phyloP scores from a whole-genome alignment of 306 rosid species.

The Cucumis sativus region DNA sequence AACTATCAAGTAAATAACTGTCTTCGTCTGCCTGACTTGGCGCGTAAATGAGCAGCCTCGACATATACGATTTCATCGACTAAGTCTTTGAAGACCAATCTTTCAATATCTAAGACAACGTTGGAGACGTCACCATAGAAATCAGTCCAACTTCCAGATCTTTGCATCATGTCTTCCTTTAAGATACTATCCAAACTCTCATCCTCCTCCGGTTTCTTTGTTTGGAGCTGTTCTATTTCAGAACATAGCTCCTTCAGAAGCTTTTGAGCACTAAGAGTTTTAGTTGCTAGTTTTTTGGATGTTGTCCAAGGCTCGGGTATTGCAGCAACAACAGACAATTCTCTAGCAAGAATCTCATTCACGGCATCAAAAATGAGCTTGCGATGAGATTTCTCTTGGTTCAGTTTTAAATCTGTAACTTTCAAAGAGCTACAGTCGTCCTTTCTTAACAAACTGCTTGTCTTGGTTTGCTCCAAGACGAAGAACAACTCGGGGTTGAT shows the following conservation, averaged over 20 bases:
- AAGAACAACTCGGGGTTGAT: conserved; percentile 85
- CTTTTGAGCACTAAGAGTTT: conserved; percentile 65
- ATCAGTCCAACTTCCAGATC: conserved; percentile 57
- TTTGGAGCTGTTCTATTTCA: conserved; percentile 61
- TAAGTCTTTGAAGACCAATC: conserved; percentile 69
- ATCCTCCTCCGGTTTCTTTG: conserved; percentile 38
- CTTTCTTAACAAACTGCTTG: conserved; percentile 52
- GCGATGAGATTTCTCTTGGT: conserved; percentile 48
- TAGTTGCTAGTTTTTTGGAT: conserved; percentile 47
- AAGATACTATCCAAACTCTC: conserved; percentile 40
- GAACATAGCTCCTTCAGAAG: conserved; percentile 73
- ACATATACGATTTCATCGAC: conserved; percentile 64
- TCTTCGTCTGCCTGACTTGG: conserved; percentile 53
- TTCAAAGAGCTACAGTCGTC: conserved; percentile 34
- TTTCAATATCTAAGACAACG: conserved; percentile 57
- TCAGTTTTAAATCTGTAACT: conserved; percentile 13
- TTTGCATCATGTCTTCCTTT: conserved; percentile 53
- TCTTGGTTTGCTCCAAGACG: conserved; percentile 89
- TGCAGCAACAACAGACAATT: conserved; percentile 31
- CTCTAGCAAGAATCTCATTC: conserved; percentile 57
- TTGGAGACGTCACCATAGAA: conserved; percentile 52
- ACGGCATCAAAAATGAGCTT: conserved; percentile 74
- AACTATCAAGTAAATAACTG: conserved; percentile 20
- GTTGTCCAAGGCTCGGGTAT: conserved; percentile 48
- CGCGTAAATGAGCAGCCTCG: conserved; percentile 42